Evolutionary conservation across 1,139 yeast species (phyloP), one percentile per base, ranked within the genome.

Genomic region (Hemisphaericaspora xylofermentans): DNA sequence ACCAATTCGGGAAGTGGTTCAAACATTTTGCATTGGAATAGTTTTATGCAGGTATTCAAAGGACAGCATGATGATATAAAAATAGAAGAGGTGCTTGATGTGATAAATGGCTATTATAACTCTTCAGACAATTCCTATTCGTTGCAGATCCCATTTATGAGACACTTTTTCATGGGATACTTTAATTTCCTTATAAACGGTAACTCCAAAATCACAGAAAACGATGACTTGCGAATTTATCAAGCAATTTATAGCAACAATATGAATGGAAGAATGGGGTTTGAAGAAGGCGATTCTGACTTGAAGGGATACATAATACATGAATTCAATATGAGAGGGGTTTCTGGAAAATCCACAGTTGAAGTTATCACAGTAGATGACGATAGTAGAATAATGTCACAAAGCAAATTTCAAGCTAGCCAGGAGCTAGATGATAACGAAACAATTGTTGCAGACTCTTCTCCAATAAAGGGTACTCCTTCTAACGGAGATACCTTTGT

Each of bases 391-490:
- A 51, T 47, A n/a, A 59, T 57, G 39, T 35, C 46, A 4, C 10
- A 19, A 2, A 19, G 6, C 7, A 31, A n/a, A 19, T 5, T 17
- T 4, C 22, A 29, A 17, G 6, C n/a, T 6, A 13, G 17, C 8
- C 32, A 15, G 13, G 43, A 46, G 3, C 56, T 52, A n/a, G 74
- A 68, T 45, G 74, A 69, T 35, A 68, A 68, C 47, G 74, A 63
- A 37, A 69, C 74, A 1, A 71, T 66, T 1, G 35, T 66, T n/a
- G 74, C 73, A 1, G 64, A 61, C 41, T 68, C 74, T 1, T 68
- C 74, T 3, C 75, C 74, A 1, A 54, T 47, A 12, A 63, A 60
- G 43, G 40, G 44, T 5, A 50, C 59, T 18, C 44, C 41, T 19
- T 19, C 21, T 16, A 18, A 13, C 10, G 16, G 15, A 24, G 40